Percentiles rank a stretch among this genome's conserved stretches.
These are phyloP conservation scores for Euphorbia peplus DNA, from an alignment of 345 rosid genomes.

Conservation along the genomic window DNA sequence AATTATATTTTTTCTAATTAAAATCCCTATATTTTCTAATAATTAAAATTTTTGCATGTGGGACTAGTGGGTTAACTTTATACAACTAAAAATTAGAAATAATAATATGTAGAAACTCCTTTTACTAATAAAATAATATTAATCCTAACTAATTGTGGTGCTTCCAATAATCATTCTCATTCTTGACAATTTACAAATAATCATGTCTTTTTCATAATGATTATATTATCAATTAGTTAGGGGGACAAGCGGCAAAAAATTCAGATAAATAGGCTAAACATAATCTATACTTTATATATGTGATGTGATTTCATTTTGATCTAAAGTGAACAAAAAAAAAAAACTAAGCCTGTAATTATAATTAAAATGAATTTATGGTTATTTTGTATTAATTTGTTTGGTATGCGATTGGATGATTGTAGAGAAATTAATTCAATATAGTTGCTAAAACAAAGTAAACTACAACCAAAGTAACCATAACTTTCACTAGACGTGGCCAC, in stretches of 20 bases:
- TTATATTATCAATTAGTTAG: slow-evolving; percentile 18
- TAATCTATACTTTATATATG: too few relatives aligned
- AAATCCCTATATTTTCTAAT: not conserved
- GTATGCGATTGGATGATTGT: too few relatives aligned
- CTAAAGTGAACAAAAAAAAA: not conserved
- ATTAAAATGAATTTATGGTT: too few relatives aligned
- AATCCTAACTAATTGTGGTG: slow-evolving; percentile 20
- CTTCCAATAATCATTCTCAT: slow-evolving; percentile 32
- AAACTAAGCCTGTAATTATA: not conserved
- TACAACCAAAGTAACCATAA: too few relatives aligned
- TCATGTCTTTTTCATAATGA: slow-evolving; percentile 6
- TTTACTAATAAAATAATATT: slow-evolving; percentile 8
- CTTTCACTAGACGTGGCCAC: too few relatives aligned
- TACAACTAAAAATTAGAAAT: not conserved
- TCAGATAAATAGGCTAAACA: too few relatives aligned
- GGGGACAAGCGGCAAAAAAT: too few relatives aligned
- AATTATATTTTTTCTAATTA: not conserved
- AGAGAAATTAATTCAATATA: too few relatives aligned
- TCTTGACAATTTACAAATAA: slow-evolving; percentile 7
- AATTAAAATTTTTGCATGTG: not conserved
- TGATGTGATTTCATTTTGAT: too few relatives aligned
- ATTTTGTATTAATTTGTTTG: too few relatives aligned
- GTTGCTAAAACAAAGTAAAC: too few relatives aligned
- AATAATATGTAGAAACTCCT: slow-evolving; percentile 19
- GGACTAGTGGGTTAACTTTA: slow-evolving; percentile 13